phyloP scores from a whole-genome alignment of 176 grass and related monocot species.

The Tillandsia fasciculata region DNA sequence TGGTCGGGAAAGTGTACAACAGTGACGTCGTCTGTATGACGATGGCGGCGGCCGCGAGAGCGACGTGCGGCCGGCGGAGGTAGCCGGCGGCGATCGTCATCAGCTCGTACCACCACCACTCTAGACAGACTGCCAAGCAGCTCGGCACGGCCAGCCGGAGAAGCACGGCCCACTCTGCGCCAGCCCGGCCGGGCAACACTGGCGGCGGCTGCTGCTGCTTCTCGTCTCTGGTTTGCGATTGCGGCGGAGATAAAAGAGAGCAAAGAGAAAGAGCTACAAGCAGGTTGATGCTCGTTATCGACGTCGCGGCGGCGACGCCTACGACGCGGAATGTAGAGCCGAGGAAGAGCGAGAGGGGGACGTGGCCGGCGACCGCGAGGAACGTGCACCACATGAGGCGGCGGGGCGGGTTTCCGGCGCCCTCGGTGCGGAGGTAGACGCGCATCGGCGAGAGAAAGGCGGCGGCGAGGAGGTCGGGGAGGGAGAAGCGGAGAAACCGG shows the following conservation, averaged over 20 bases:
- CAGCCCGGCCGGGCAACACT: neutral
- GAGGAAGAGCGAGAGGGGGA: conserved; percentile 7
- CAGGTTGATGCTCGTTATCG: conserved; percentile 3
- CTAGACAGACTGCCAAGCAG: conserved; percentile 15
- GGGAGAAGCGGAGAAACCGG: conserved; percentile 6
- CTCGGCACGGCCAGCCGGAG: conserved; percentile 19
- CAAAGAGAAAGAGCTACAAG: conserved; percentile 5
- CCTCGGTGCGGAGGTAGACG: conserved; percentile 17
- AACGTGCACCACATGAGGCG: conserved; percentile 18
- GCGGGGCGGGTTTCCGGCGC: neutral
- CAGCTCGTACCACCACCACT: conserved; percentile 23
- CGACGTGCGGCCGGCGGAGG: conserved; percentile 1
- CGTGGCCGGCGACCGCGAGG: conserved; percentile 12
- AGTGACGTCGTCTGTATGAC: conserved; percentile 15
- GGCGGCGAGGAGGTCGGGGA: conserved; percentile 15
- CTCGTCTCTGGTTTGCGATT: neutral
- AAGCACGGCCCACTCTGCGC: conserved; percentile 8
- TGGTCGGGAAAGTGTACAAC: conserved; percentile 17
- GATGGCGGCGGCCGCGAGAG: conserved; percentile 15
- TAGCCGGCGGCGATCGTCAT: conserved; percentile 20
- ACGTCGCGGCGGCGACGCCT: conserved; percentile 15
- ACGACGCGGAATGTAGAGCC: conserved; percentile 11
- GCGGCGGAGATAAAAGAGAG: neutral
- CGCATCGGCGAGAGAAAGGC: conserved; percentile 12
- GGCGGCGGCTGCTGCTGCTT: neutral